phyloP scores from a whole-genome alignment of 106 monocot species.

The Allium fistulosum region DNA sequence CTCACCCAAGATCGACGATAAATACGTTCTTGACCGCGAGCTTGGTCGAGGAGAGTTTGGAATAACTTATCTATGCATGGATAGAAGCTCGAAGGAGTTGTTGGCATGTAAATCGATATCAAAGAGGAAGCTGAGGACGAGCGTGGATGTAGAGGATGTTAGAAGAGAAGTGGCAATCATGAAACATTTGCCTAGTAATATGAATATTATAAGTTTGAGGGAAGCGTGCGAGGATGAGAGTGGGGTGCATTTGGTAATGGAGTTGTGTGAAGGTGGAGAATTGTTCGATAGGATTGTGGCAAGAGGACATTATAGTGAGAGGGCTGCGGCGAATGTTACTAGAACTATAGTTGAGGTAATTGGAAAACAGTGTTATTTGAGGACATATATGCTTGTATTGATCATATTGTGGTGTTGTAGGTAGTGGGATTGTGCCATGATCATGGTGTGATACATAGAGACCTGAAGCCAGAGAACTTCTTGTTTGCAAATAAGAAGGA shows the following conservation, averaged over 20 bases:
- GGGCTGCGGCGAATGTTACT: slow-evolving; percentile 71
- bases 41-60: slow-evolving; percentile 57
- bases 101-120: slow-evolving; percentile 99
- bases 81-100: slow-evolving; percentile 52
- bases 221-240: slow-evolving; percentile 96
- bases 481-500: slow-evolving; percentile 79
- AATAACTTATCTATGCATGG: slow-evolving; percentile 89
- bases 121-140: slow-evolving; percentile 90
- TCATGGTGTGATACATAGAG: slow-evolving; percentile 74
- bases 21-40: slow-evolving; percentile 19
- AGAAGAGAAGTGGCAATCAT: slow-evolving; percentile 97
- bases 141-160: slow-evolving; percentile 93
- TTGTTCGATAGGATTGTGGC: slow-evolving; percentile 96
- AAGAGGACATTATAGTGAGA: slow-evolving; percentile 91
- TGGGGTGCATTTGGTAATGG: slow-evolving; percentile 98
- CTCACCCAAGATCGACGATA: slow-evolving; percentile 10
- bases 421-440: slow-evolving; percentile 86
- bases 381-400: no score
- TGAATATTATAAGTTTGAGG: slow-evolving; percentile 66
- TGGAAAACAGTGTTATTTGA: no score
- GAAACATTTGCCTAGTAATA: slow-evolving; percentile 68
- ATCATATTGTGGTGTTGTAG: no score
- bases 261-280: slow-evolving; percentile 97
- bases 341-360: slow-evolving; percentile 77
- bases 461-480: slow-evolving; percentile 83